These are phyloP conservation scores for Boeremia exigua DNA, from an alignment of 2,329 filamentous ascomycete genomes.

Conservation along the genomic window DNA sequence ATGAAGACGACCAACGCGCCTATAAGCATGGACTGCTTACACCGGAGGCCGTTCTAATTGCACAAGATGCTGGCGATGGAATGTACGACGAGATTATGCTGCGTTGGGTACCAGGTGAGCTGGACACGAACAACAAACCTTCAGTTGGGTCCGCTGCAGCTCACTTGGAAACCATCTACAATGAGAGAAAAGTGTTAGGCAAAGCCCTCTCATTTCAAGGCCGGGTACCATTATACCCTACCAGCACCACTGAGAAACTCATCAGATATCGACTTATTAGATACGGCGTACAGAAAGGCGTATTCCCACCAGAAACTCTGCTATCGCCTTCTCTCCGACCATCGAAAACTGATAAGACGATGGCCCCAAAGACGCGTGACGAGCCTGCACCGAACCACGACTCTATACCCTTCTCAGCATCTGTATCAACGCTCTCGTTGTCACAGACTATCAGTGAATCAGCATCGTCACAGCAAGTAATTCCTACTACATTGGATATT, in stretches of 20 bases:
- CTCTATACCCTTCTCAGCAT: too few species aligned
- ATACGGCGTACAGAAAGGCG: not conserved
- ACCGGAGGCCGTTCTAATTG: constrained; percentile 24
- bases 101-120: constrained; percentile 23
- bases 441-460: not conserved
- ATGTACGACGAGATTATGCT: constrained; percentile 19
- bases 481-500: not conserved
- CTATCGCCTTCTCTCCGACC: not conserved
- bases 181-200: constrained; percentile 19
- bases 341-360: too few species aligned
- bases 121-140: constrained; percentile 4
- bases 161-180: constrained; percentile 23
- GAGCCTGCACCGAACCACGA: not conserved
- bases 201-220: constrained; percentile 19
- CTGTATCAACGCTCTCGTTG: too few species aligned
- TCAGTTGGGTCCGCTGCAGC: constrained; percentile 15
- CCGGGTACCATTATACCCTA: constrained; percentile 22
- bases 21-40: constrained; percentile 13
- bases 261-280: not conserved
- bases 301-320: not conserved
- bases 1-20: constrained; percentile 24
- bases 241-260: not conserved
- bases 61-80: constrained; percentile 16
- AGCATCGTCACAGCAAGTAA: not conserved
- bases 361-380: not conserved